A percentile compares a stretch with the other conserved stretches of the same genome.
Evolutionary conservation across 2,329 filamentous ascomycete species (phyloP).

Genomic region (Harringtonia lauricola): DNA sequence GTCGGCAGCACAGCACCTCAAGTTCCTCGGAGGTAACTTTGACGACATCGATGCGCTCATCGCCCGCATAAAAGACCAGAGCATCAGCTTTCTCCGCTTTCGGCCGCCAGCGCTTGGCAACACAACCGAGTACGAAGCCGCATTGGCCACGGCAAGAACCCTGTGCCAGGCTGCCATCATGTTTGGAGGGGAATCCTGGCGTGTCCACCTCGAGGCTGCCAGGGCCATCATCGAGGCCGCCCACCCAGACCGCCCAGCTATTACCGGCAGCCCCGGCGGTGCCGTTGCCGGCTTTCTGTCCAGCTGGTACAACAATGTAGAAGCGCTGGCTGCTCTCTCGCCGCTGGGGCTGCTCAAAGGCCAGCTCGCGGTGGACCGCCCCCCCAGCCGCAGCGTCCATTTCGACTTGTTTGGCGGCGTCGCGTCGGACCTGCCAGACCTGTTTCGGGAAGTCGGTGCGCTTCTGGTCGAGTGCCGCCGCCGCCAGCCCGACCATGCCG

Average conservation of each 20-base stretch:
- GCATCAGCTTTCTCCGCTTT: conserved; percentile 4
- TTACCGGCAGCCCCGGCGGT: neutral
- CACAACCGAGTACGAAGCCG: conserved; percentile 1
- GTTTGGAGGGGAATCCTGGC: conserved; percentile 4
- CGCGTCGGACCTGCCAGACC: conserved; percentile 8
- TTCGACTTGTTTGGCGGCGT: conserved; percentile 10
- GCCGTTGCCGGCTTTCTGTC: neutral
- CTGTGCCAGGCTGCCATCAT: conserved; percentile 8
- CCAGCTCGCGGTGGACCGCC: conserved; percentile 2
- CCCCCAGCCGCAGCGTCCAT: neutral
- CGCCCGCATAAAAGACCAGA: conserved; percentile 3
- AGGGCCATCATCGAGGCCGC: conserved; percentile 4
- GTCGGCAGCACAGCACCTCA: conserved; percentile 5
- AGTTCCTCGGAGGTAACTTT: neutral
- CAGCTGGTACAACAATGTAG: conserved; percentile 9
- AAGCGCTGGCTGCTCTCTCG: conserved; percentile 4
- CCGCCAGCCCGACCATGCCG: neutral
- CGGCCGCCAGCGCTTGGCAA: conserved; percentile 1
- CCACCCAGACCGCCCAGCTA: neutral
- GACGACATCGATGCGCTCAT: neutral
- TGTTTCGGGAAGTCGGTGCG: conserved; percentile 7
- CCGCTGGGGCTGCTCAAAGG: conserved; percentile 4
- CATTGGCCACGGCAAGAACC: conserved; percentile 7
- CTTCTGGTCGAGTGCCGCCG: conserved; percentile 6
- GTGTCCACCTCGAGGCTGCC: conserved; percentile 6